phyloP scores from a whole-genome alignment of 352 stramenopile genomes.

The Phytopythium litorale region DNA sequence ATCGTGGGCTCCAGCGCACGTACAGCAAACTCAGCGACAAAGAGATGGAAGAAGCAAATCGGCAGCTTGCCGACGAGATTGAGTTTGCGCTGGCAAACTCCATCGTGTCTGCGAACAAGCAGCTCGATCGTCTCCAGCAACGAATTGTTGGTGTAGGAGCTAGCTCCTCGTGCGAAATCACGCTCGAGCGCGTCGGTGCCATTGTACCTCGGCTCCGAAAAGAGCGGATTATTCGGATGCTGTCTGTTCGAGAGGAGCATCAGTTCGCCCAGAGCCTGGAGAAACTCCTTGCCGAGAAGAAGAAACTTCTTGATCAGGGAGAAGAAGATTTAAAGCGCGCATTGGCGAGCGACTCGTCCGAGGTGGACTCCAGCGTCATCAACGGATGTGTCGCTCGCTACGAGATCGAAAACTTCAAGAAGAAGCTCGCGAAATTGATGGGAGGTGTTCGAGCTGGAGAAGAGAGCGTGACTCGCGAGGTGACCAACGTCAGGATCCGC shows the following conservation, averaged over 20 bases:
- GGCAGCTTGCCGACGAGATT: slow-evolving; percentile 57
- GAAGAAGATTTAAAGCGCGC: slow-evolving; percentile 65
- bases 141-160: slow-evolving; percentile 58
- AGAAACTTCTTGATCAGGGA: slow-evolving; percentile 41
- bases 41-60: slow-evolving; percentile 41
- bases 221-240: slow-evolving; percentile 54
- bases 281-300: slow-evolving; percentile 57
- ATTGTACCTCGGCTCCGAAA: slow-evolving; percentile 55
- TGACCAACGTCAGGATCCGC: slow-evolving; percentile 56
- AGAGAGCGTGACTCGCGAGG: slow-evolving; percentile 53
- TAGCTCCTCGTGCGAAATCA: slow-evolving; percentile 56
- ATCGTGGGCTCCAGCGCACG: slow-evolving; percentile 45
- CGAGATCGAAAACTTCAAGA: slow-evolving; percentile 73
- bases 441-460: slow-evolving; percentile 52
- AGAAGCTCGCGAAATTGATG: slow-evolving; percentile 71
- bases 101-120: slow-evolving; percentile 22
- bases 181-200: slow-evolving; percentile 57
- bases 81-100: slow-evolving; percentile 61
- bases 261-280: slow-evolving; percentile 51
- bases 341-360: slow-evolving; percentile 51
- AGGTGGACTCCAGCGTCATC: slow-evolving; percentile 69
- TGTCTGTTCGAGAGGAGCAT: slow-evolving; percentile 50
- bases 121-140: slow-evolving; percentile 45
- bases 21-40: slow-evolving; percentile 48
- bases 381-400: slow-evolving; percentile 53